Evolutionary conservation across 441 rosid genomes (phyloP).

Genomic region (Isatis lusitanica): DNA sequence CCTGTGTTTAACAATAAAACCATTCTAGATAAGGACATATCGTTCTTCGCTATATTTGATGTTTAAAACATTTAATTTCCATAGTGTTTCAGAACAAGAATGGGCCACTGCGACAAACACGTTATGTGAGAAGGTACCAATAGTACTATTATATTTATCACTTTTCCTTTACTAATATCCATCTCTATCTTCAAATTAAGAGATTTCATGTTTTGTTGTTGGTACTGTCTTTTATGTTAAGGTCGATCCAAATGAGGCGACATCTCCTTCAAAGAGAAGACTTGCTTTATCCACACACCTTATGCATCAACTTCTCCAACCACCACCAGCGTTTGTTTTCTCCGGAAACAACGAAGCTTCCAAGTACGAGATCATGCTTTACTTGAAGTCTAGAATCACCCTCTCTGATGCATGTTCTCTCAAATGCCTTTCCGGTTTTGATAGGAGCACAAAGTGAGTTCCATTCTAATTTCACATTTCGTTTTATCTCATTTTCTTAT

Average conservation of each 20-base stretch:
- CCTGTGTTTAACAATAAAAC: not conserved
- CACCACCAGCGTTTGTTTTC: constrained; percentile 52
- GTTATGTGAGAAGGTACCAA: constrained; percentile 65
- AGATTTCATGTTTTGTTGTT: not conserved
- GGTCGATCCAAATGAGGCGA: constrained; percentile 32
- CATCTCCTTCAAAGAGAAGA: constrained; percentile 58
- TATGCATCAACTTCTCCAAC: constrained; percentile 65
- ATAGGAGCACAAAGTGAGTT: constrained; percentile 45
- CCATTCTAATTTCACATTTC: not conserved
- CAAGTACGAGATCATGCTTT: constrained; percentile 49
- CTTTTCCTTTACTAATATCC: not conserved
- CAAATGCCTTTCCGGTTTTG: constrained; percentile 15
- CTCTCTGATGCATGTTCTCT: constrained; percentile 61
- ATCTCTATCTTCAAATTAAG: not conserved
- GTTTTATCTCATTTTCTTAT: not conserved
- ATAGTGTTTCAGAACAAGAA: constrained; percentile 54
- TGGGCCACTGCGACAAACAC: constrained; percentile 66
- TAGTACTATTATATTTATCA: not conserved
- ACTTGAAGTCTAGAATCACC: constrained; percentile 51
- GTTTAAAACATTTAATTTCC: not conserved
- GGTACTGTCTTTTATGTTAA: constrained; percentile 36
- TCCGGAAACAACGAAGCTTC: constrained; percentile 41
- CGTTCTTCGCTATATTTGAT: not conserved
- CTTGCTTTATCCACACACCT: constrained; percentile 65
- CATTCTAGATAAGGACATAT: not conserved